Conservation (phyloP, 441 rosid species). For the Jatropha multifida region DNA sequence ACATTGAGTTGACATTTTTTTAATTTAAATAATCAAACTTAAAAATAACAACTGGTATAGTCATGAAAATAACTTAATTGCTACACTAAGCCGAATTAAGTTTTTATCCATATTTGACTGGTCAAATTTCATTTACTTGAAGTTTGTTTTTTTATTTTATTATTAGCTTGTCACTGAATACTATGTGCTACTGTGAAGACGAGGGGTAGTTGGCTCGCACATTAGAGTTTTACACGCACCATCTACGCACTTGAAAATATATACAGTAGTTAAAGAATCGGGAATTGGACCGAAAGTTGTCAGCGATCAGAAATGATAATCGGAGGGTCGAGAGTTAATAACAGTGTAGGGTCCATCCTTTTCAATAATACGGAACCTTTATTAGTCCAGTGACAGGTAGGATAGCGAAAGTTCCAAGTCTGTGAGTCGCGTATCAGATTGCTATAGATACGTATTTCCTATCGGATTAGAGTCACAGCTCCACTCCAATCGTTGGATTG, state of each 20-base stretch:
- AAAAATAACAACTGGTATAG: no score
- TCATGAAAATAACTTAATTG: no score
- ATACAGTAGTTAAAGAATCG: neutral
- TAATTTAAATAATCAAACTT: no score
- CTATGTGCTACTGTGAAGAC: neutral
- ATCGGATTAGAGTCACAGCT: neutral
- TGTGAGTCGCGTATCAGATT: neutral
- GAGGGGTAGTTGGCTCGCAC: neutral
- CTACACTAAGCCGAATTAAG: no score
- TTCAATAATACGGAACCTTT: conserved; percentile 12
- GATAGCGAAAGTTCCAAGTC: conserved; percentile 14
- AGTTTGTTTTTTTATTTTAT: neutral
- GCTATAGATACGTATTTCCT: neutral
- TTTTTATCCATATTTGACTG: no score
- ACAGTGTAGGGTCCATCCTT: conserved; percentile 13
- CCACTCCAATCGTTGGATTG: neutral
- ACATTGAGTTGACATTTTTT: no score
- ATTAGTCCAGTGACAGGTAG: conserved; percentile 21
- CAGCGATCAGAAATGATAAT: neutral
- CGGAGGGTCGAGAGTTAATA: conserved; percentile 20
- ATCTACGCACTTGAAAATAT: neutral
- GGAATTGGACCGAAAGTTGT: conserved; percentile 5
- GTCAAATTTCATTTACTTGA: no score
- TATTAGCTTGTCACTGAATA: neutral
- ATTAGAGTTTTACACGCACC: neutral